Conservation (phyloP, 1,284 basidiomycete genomes). For the Gymnopus androsaceus region DNA sequence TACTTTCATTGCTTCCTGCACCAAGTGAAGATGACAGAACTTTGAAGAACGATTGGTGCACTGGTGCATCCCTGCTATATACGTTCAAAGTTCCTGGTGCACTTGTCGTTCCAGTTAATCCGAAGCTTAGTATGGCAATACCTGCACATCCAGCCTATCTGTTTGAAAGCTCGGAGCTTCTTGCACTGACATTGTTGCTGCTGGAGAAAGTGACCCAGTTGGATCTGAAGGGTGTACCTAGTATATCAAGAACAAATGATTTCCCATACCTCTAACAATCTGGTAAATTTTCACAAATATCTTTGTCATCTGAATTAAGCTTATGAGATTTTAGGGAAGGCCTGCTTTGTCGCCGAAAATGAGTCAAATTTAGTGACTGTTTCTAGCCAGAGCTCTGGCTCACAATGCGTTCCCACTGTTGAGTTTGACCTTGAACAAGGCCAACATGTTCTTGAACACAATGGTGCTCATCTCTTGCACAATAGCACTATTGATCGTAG, state of each 20-base stretch:
- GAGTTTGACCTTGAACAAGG: constrained; percentile 17
- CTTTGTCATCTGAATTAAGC: too few relatives aligned
- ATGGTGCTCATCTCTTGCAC: constrained; percentile 28
- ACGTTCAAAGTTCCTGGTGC: constrained; percentile 19
- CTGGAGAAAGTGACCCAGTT: constrained; percentile 13
- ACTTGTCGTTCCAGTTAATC: constrained; percentile 27
- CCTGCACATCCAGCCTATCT: constrained; percentile 21
- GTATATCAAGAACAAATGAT: constrained; percentile 19
- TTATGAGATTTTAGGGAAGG: neutral
- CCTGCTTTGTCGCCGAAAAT: neutral
- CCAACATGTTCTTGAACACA: constrained; percentile 27
- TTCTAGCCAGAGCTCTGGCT: constrained; percentile 14
- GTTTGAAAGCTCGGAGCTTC: constrained; percentile 23
- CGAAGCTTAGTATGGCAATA: constrained; percentile 14
- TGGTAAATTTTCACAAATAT: too few relatives aligned
- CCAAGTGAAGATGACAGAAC: constrained; percentile 9
- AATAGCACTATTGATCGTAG: constrained; percentile 19
- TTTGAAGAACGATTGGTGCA: constrained; percentile 23
- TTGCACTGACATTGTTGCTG: constrained; percentile 20
- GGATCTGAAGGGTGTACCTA: constrained; percentile 13
- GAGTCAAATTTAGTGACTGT: neutral
- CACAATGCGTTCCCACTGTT: constrained; percentile 18
- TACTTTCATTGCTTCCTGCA: constrained; percentile 23
- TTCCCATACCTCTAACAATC: constrained; percentile 23
- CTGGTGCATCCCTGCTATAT: neutral